A percentile compares a stretch with the other conserved stretches of the same genome.
Evolutionary conservation across 176 grass and related monocot genomes (phyloP).

Genomic region (Rhynchospora tenuis): DNA sequence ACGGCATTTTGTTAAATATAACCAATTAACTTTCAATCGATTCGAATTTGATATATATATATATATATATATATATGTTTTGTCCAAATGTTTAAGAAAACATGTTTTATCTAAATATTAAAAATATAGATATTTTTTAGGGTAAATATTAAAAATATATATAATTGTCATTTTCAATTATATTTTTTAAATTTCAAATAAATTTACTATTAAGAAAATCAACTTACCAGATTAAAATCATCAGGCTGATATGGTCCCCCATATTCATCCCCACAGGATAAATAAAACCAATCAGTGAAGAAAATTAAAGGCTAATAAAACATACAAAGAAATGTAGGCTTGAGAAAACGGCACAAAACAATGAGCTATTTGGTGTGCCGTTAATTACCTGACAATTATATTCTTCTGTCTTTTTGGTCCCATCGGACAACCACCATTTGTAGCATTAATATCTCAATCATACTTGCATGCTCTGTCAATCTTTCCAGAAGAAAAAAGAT

Average conservation of each 20-base stretch:
- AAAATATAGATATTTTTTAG: neutral
- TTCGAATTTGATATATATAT: too few species aligned
- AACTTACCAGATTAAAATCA: neutral
- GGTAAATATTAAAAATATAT: too few species aligned
- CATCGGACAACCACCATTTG: constrained; percentile 60
- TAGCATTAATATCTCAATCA: constrained; percentile 55
- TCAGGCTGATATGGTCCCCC: neutral
- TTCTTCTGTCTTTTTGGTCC: constrained; percentile 23
- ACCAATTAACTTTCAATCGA: too few species aligned
- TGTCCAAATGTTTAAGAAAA: too few species aligned
- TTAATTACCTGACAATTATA: constrained; percentile 43
- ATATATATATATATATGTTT: too few species aligned
- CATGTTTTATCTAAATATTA: neutral
- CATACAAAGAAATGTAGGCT: neutral
- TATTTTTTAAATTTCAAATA: neutral
- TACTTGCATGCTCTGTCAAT: constrained; percentile 11
- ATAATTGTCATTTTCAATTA: neutral
- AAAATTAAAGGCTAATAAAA: neutral
- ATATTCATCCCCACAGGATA: neutral
- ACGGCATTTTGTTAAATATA: too few species aligned
- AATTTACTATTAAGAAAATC: neutral
- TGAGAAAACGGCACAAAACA: neutral
- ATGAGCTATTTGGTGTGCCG: constrained; percentile 5
- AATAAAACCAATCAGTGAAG: neutral
- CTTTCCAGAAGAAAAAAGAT: constrained; percentile 1